A percentile compares a stretch with the other conserved stretches of the same genome.
phyloP scores from a whole-genome alignment of 1,139 yeast genomes.

The Kluyveromyces sp. region DNA sequence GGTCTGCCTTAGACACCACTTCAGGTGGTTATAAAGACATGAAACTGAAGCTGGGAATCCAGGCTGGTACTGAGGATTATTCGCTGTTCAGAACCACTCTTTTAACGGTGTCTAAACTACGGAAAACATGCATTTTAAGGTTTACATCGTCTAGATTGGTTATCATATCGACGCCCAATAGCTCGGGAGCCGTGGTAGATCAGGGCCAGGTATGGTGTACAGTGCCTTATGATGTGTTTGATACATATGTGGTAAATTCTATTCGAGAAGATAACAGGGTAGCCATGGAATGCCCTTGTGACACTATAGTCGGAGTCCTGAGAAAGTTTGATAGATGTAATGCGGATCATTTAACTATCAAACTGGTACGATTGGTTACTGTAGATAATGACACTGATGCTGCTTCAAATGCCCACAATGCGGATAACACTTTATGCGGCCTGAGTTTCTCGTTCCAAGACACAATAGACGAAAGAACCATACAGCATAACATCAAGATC shows the following conservation, averaged over 20 bases:
- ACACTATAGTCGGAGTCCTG: slow-evolving; percentile 25
- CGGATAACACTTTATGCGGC: slow-evolving; percentile 23
- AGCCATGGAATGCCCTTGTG: slow-evolving; percentile 31
- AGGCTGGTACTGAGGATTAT: slow-evolving; percentile 29
- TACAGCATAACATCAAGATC: slow-evolving; percentile 28
- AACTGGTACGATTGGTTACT: slow-evolving; percentile 8
- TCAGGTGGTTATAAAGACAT: slow-evolving; percentile 10
- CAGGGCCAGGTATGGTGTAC: slow-evolving; percentile 32
- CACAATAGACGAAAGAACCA: slow-evolving; percentile 19
- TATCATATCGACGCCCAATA: slow-evolving; percentile 28
- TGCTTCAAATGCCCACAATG: slow-evolving; percentile 7
- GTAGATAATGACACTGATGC: slow-evolving; percentile 1
- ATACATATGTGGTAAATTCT: slow-evolving; percentile 23
- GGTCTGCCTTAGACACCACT: background rate
- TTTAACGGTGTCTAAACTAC: slow-evolving; percentile 27
- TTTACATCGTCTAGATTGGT: slow-evolving; percentile 27
- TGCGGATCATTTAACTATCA: slow-evolving; percentile 27
- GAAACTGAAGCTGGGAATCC: slow-evolving; percentile 28
- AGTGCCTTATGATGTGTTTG: slow-evolving; percentile 29
- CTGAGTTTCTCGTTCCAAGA: slow-evolving; percentile 29
- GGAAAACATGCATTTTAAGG: slow-evolving; percentile 29
- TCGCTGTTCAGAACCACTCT: slow-evolving; percentile 28
- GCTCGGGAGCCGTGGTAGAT: slow-evolving; percentile 19
- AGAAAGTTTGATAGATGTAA: slow-evolving; percentile 26
- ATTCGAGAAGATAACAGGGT: slow-evolving; percentile 26